These are phyloP conservation scores for Aspergillus chevalieri DNA, from an alignment of 2,329 filamentous ascomycete genomes.

Conservation along the genomic window DNA sequence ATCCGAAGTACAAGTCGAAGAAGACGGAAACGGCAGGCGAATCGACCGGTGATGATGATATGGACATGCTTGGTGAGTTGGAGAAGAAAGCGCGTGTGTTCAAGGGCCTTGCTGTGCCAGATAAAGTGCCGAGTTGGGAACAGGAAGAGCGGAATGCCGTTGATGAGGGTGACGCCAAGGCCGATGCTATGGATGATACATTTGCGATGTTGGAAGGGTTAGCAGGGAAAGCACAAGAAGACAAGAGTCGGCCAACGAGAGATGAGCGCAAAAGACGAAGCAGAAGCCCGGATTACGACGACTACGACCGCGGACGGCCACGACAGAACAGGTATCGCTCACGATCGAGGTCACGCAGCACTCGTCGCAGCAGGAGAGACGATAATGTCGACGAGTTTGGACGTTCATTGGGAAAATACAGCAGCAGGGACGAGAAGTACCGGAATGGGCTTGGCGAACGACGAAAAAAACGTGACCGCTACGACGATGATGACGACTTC, in stretches of 20 bases:
- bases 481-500: conserved; percentile 53
- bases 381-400: conserved; percentile 58
- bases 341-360: conserved; percentile 48
- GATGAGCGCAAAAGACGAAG: conserved; percentile 47
- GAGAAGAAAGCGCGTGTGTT: conserved; percentile 83
- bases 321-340: conserved; percentile 41
- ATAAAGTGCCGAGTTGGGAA: conserved; percentile 57
- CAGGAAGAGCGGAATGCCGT: conserved; percentile 40
- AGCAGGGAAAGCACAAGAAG: conserved; percentile 56
- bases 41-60: conserved; percentile 36
- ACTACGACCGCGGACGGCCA: conserved; percentile 43
- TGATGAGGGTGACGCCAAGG: conserved; percentile 36
- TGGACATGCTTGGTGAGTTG: conserved; percentile 40
- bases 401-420: conserved; percentile 38
- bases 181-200: conserved; percentile 81
- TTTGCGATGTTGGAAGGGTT: conserved; percentile 84
- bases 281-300: conserved; percentile 46
- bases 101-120: conserved; percentile 78
- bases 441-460: conserved; percentile 41
- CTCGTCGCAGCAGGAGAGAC: conserved; percentile 36
- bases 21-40: conserved; percentile 25
- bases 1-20: conserved; percentile 74
- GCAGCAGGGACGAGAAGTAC: conserved; percentile 32
- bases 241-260: conserved; percentile 27
- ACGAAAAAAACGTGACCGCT: conserved; percentile 32